Base-by-base conservation (phyloP, 352 stramenopile genomes). In the Blastocystis sp. region DNA sequence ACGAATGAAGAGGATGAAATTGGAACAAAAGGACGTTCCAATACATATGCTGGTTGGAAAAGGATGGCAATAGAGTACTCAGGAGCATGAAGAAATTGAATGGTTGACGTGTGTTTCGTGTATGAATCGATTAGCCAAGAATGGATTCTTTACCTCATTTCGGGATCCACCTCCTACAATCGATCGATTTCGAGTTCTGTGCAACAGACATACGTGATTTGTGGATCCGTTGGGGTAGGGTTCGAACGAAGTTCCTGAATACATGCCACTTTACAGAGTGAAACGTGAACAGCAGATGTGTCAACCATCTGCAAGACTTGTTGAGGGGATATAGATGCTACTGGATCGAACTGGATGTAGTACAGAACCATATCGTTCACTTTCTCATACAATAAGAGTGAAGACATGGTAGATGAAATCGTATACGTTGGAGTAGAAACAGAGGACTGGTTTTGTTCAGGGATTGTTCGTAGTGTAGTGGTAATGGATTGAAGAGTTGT, bases 1-100 rank as follows among this genome's bases (percentile, higher is more conserved):
- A 51, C 19, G 71, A 67, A 49, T 43, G 37, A 59, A 3, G 71
- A 12, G 46, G 29, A 65, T 52, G 71, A 66, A 32, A 51, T 42
- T 52, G 71, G 71, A 16, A 83, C 43, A 39, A 83, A 83, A 27
- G 71, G 71, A 6, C 71, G 71, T 49, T 83, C 71, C 42, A 83
- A 49, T 5, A 83, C 12, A 42, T 83, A 83, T 4, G 49, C 9
- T 14, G 49, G 46, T n/a, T n/a, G 39, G 21, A 83, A 39, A 2
- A 19, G 27, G 12, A 83, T 21, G 7, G 51, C 1, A 43, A 83
- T 65, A 21, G 56, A 66, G 24, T 66, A 21, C 11, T 24, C 6
- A 39, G 51, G 21, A 29, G 27, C n/a, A 19, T 4, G n/a, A 21
- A n/a, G 21, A 52, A 54, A 66, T 1, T 39, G 27, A 83, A 51